Evolutionary conservation across 1,284 basidiomycete genomes (phyloP).

Genomic region (Fomitopsis betulina): DNA sequence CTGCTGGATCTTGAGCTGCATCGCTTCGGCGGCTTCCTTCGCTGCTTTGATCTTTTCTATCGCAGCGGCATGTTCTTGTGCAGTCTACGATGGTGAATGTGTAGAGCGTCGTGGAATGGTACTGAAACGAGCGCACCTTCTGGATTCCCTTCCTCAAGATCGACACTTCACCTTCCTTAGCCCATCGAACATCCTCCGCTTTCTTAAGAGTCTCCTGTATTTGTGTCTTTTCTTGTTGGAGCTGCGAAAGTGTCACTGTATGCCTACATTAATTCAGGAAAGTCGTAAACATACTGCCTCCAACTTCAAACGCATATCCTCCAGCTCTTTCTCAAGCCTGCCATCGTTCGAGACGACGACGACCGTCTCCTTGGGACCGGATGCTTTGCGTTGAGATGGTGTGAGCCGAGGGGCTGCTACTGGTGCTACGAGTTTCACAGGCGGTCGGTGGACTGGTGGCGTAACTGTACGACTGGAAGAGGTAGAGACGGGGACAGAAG

Average conservation of each 20-base stretch:
- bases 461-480: not conserved
- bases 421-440: not conserved
- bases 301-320: slow-evolving; percentile 5
- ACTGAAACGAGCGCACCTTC: slow-evolving; percentile 35
- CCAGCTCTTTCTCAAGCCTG: slow-evolving; percentile 2
- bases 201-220: slow-evolving; percentile 41
- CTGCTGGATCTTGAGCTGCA: slow-evolving; percentile 48
- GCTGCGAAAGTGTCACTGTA: slow-evolving; percentile 30
- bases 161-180: slow-evolving; percentile 60
- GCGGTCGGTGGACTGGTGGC: not conserved
- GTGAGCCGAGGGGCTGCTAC: not conserved
- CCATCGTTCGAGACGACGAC: not conserved
- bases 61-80: slow-evolving; percentile 55
- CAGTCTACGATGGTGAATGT: slow-evolving; percentile 35
- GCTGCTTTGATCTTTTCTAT: slow-evolving; percentile 51
- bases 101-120: not conserved
- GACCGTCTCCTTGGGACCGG: not conserved
- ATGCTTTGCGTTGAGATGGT: not conserved
- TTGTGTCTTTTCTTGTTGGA: slow-evolving; percentile 42
- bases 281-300: not conserved
- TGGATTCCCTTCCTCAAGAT: slow-evolving; percentile 54
- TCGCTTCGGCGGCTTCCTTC: slow-evolving; percentile 55
- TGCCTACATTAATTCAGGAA: not conserved
- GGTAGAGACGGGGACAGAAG: not conserved
- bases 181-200: slow-evolving; percentile 41